phyloP scores from a whole-genome alignment of 2,329 filamentous ascomycete genomes.

The Penicillium fuscoglaucum region DNA sequence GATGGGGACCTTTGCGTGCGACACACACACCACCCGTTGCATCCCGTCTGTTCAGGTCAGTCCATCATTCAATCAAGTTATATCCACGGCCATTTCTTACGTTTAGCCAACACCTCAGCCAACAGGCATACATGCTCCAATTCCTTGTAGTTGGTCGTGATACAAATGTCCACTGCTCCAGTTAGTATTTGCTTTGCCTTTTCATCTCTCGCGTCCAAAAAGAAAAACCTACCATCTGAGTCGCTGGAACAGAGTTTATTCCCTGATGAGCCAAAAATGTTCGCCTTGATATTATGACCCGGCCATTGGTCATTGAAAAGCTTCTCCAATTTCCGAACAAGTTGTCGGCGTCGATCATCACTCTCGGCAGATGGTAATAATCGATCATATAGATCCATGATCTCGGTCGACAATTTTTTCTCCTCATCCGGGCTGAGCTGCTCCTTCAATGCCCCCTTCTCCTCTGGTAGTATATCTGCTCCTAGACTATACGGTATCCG shows the following conservation, averaged over 20 bases:
- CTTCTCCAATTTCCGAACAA: slow-evolving; percentile 84
- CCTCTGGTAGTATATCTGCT: slow-evolving; percentile 71
- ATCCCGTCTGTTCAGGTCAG: slow-evolving; percentile 70
- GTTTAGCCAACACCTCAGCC: slow-evolving; percentile 78
- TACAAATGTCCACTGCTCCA: slow-evolving; percentile 85
- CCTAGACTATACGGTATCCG: slow-evolving; percentile 91
- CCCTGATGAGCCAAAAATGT: slow-evolving; percentile 96
- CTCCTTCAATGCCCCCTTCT: slow-evolving; percentile 68
- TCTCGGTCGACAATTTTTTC: slow-evolving; percentile 72
- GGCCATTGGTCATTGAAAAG: slow-evolving; percentile 92
- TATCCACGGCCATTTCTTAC: slow-evolving; percentile 56
- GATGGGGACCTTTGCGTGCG: slow-evolving; percentile 93
- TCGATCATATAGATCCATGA: slow-evolving; percentile 79
- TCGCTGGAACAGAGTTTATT: slow-evolving; percentile 93
- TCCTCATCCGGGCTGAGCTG: slow-evolving; percentile 72
- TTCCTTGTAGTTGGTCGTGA: slow-evolving; percentile 85
- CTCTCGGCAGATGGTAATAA: slow-evolving; percentile 81
- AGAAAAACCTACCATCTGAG: slow-evolving; percentile 72
- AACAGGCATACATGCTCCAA: slow-evolving; percentile 88
- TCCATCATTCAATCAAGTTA: slow-evolving; percentile 11
- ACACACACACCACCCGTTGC: slow-evolving; percentile 93
- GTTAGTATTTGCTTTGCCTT: slow-evolving; percentile 24
- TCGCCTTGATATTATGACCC: slow-evolving; percentile 81
- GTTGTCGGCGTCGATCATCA: slow-evolving; percentile 69
- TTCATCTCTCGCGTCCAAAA: background rate